Percentiles rank a stretch among this genome's conserved stretches.
phyloP scores from a whole-genome alignment of 345 rosid genomes.

The rapeseed (Brassica napus) region DNA sequence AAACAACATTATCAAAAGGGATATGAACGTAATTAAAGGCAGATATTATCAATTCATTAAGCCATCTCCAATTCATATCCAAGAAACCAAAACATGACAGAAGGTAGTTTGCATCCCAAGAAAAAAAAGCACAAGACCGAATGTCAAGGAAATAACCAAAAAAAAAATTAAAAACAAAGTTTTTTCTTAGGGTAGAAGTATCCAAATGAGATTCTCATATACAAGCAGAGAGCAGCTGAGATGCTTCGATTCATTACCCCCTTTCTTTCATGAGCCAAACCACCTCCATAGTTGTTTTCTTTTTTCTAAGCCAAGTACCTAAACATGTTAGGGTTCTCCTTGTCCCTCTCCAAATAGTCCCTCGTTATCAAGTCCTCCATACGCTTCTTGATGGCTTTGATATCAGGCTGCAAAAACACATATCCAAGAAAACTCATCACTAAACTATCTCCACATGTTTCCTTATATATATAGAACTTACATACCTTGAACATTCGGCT shows the following conservation, averaged over 20 bases:
- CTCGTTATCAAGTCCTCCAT: neutral
- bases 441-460: neutral
- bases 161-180: neutral
- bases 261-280: neutral
- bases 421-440: neutral
- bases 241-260: neutral
- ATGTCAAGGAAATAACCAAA: neutral
- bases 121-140: conserved; percentile 6
- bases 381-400: neutral
- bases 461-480: neutral
- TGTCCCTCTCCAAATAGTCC: neutral
- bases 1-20: neutral
- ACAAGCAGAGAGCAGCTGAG: conserved; percentile 22
- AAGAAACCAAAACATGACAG: conserved; percentile 16
- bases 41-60: conserved; percentile 26
- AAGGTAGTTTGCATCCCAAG: conserved; percentile 30
- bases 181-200: neutral
- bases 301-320: neutral
- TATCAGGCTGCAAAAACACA: conserved; percentile 68
- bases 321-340: neutral
- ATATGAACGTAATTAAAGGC: neutral
- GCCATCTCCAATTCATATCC: conserved; percentile 27
- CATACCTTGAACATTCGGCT: conserved; percentile 95
- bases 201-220: conserved; percentile 32
- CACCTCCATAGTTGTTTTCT: conserved; percentile 19